A percentile compares a stretch with the other conserved stretches of the same genome.
Conservation (phyloP, 1,284 basidiomycete genomes). For the Lentinus polychrous region DNA sequence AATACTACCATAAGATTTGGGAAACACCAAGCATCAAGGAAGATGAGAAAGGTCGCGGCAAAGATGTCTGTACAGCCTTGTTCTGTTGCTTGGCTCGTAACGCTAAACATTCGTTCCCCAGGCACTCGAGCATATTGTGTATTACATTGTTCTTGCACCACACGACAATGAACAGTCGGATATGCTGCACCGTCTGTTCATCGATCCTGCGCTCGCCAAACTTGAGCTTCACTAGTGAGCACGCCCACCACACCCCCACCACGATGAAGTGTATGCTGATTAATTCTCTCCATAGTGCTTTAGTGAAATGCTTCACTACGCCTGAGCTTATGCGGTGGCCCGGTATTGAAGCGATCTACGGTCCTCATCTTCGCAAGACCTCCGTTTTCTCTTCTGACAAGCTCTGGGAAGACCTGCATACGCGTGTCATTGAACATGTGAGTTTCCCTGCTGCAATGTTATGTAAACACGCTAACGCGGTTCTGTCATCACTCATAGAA, state of each 20-base stretch:
- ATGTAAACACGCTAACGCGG: slow-evolving; percentile 1
- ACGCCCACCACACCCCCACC: background rate
- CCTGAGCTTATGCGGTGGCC: slow-evolving; percentile 98
- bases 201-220: slow-evolving; percentile 71
- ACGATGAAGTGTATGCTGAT: slow-evolving; percentile 7
- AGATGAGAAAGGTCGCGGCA: slow-evolving; percentile 68
- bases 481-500: slow-evolving; percentile 50
- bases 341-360: slow-evolving; percentile 89
- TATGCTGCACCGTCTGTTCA: slow-evolving; percentile 86
- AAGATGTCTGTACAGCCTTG: slow-evolving; percentile 49
- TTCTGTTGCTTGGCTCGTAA: background rate
- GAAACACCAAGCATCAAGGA: slow-evolving; percentile 90
- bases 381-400: slow-evolving; percentile 77
- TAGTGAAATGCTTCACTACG: slow-evolving; percentile 95
- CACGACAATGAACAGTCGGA: slow-evolving; percentile 98
- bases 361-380: slow-evolving; percentile 74
- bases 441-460: slow-evolving; percentile 26
- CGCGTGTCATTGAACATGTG: slow-evolving; percentile 95
- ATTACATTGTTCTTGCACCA: slow-evolving; percentile 89
- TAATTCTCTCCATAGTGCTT: slow-evolving; percentile 52
- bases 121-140: slow-evolving; percentile 91
- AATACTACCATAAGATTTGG: slow-evolving; percentile 95
- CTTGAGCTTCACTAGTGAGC: slow-evolving; percentile 85
- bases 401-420: slow-evolving; percentile 94
- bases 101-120: slow-evolving; percentile 26